These are phyloP conservation scores for Vaccinium vitisidaea DNA, from an alignment of 148 eudicot species.

Conservation along the genomic window DNA sequence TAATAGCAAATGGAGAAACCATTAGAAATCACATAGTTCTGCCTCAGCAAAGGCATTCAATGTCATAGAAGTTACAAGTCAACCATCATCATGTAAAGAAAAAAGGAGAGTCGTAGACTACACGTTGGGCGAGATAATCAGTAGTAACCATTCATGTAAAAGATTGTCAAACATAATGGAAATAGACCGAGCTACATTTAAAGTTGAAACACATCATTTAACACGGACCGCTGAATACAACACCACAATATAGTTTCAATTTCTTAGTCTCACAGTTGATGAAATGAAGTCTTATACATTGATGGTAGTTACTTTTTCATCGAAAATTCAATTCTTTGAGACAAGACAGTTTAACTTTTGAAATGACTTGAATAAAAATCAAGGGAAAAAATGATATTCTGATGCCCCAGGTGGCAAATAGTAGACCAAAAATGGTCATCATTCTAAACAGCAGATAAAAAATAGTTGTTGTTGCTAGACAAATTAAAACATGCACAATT, in stretches of 20 bases:
- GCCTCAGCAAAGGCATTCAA: not conserved
- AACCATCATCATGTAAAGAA: not conserved
- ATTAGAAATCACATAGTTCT: not conserved
- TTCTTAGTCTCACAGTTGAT: not conserved
- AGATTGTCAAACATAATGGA: not conserved
- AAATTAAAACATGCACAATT: not conserved
- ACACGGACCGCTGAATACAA: not conserved
- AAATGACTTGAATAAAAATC: not conserved
- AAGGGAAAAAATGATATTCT: not conserved
- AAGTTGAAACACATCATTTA: not conserved
- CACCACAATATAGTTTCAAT: conserved; percentile 2
- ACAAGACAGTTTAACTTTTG: not conserved
- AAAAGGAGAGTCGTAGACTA: not conserved
- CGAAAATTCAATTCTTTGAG: not conserved
- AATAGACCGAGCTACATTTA: not conserved
- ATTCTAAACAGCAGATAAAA: not conserved
- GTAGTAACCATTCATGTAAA: not conserved
- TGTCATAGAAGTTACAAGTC: not conserved
- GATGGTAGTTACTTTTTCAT: not conserved
- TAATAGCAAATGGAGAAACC: not conserved
- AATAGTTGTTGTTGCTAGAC: not conserved
- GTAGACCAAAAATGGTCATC: not conserved
- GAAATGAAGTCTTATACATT: conserved; percentile 2
- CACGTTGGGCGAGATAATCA: not conserved
- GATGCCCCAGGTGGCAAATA: not conserved